A percentile compares a stretch with the other conserved stretches of the same genome.
phyloP scores from a whole-genome alignment of 2,329 filamentous ascomycete genomes.

The Cryoendolithus antarcticus region DNA sequence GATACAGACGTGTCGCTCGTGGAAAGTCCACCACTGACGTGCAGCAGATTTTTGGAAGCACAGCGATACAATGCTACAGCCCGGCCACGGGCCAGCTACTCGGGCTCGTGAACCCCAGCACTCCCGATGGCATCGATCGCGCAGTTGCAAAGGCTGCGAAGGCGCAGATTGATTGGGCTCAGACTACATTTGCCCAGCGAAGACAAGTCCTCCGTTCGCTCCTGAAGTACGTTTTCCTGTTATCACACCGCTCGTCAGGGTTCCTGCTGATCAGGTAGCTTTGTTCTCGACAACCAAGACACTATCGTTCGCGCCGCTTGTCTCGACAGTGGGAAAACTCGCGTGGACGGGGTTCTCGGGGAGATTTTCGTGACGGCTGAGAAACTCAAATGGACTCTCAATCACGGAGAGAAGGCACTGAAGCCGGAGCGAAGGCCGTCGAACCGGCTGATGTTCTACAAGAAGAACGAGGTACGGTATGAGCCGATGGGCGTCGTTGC shows the following conservation, averaged over 20 bases:
- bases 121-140: conserved; percentile 64
- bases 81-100: conserved; percentile 81
- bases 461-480: conserved; percentile 79
- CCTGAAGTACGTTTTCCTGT: conserved; percentile 41
- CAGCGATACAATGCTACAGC: conserved; percentile 70
- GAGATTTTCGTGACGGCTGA: conserved; percentile 90
- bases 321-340: conserved; percentile 90
- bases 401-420: conserved; percentile 76
- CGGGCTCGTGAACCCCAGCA: conserved; percentile 65
- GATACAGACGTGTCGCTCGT: no score
- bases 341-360: conserved; percentile 84
- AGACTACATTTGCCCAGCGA: conserved; percentile 65
- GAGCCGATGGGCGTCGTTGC: conserved; percentile 88
- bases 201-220: conserved; percentile 69
- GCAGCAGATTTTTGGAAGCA: conserved; percentile 40
- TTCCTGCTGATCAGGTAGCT: conserved; percentile 25
- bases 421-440: conserved; percentile 62
- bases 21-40: no score
- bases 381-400: conserved; percentile 88
- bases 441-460: conserved; percentile 90
- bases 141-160: conserved; percentile 59
- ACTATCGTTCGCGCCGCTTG: conserved; percentile 75
- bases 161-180: conserved; percentile 67
- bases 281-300: conserved; percentile 80
- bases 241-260: not conserved